Percentiles rank a stretch among this genome's conserved stretches.
These are phyloP conservation scores for Ilyonectria robusta DNA, from an alignment of 2,329 filamentous ascomycete species.

Conservation along the genomic window DNA sequence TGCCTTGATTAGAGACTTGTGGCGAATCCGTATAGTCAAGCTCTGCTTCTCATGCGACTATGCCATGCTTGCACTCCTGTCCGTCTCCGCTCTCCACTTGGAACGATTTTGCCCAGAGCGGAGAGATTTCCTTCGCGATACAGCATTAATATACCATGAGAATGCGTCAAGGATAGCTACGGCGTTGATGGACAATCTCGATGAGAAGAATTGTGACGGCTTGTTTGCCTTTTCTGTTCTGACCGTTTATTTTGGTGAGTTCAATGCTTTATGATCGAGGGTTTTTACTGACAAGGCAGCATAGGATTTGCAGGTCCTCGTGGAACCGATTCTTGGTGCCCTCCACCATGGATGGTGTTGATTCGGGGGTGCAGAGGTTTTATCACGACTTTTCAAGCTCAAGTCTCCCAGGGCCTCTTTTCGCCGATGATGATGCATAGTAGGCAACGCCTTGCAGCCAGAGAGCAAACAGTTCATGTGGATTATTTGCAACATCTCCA, in stretches of 20 bases:
- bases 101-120: constrained; percentile 4
- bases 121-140: constrained; percentile 7
- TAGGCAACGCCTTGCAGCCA: neutral
- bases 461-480: constrained; percentile 2
- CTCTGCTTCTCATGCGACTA: constrained; percentile 15
- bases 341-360: constrained; percentile 14
- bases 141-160: constrained; percentile 3
- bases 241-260: constrained; percentile 16
- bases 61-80: constrained; percentile 14
- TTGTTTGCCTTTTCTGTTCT: constrained; percentile 17
- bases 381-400: neutral
- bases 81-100: constrained; percentile 11
- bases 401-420: constrained; percentile 3
- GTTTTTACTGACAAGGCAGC: neutral
- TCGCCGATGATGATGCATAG: constrained; percentile 6
- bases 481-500: constrained; percentile 8
- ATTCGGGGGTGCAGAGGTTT: constrained; percentile 16
- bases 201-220: constrained; percentile 4
- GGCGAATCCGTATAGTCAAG: constrained; percentile 13
- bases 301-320: constrained; percentile 8
- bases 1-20: constrained; percentile 10
- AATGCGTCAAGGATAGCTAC: constrained; percentile 10
- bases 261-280: neutral
- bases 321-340: constrained; percentile 2
- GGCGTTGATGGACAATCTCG: constrained; percentile 1